Evolutionary conservation across 176 grass and related monocot genomes (phyloP), one percentile per base, ranked within the genome.

Genomic region (Otatea glauca): DNA sequence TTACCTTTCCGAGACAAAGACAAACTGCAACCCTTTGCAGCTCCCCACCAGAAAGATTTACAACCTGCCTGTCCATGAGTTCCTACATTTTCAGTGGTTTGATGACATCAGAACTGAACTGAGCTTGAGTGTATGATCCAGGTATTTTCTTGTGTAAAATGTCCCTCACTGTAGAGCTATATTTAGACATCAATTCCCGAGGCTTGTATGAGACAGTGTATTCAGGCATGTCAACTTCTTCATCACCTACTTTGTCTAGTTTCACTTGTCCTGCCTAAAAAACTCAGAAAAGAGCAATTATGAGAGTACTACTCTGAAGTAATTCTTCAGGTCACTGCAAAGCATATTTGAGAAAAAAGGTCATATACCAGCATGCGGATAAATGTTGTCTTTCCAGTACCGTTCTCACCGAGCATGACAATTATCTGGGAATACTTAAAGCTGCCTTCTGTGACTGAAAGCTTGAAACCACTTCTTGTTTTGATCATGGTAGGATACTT

Each of bases 361-460:
- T 39, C 5, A 71, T 27, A 43, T 91, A 97, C 94, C 89, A 93
- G 78, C 87, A 93, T 96, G 56, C 84, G 73, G 38, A 93, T 91
- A 70, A 97, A 93, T 65, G 94, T 97, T 23, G 94, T 93, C 78
- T 93, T 97, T 45, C 91, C 91, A 15, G 91, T 97, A 67, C 91
- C 94, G 42, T 97, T 97, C 70, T 93, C 94, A 71, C 91, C 94
- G 7, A 97, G 89, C 91, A 97, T 84, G 27, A 93, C 91, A 88
- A 88, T 77, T 68, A 96, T 93, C 70, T 93, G 89, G 44, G 86
- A 93, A 83, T 86, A 86, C 89, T 79, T 91, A 55, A 93, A 96
- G 72, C 86, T 90, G 64, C 91, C 94, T 66, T 89, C 85, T 17
- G 65, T 38, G 4, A 93, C 77, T 8, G 81, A 74, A 61, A 96